Evolutionary conservation across 1,284 basidiomycete species (phyloP).

Genomic region (Meira nashicola): DNA sequence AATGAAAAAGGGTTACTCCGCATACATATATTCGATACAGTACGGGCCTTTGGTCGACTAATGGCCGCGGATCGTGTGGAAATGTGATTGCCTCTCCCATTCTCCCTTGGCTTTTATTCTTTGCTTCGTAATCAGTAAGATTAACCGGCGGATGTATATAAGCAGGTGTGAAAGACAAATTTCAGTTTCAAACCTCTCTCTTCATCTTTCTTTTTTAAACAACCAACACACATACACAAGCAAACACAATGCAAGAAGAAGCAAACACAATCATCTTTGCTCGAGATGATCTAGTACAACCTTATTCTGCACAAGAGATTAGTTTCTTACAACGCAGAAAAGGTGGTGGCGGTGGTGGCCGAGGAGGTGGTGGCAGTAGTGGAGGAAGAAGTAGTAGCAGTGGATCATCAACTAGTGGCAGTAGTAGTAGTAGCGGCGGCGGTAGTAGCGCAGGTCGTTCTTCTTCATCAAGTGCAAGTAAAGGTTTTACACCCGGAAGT

Average conservation of each 20-base stretch:
- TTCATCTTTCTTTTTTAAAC: not conserved
- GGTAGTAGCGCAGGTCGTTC: constrained; percentile 4
- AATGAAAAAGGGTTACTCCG: too few species aligned
- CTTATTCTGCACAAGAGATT: not conserved
- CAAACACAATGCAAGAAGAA: not conserved
- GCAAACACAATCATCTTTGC: not conserved
- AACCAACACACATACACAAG: not conserved
- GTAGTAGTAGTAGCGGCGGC: not conserved
- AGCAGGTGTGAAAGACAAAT: too few species aligned
- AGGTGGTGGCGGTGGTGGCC: constrained; percentile 10
- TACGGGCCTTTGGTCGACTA: too few species aligned
- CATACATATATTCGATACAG: too few species aligned
- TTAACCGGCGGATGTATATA: too few species aligned
- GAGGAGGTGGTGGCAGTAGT: constrained; percentile 1
- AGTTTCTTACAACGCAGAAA: not conserved
- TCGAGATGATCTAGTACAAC: constrained; percentile 1
- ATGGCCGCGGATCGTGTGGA: too few species aligned
- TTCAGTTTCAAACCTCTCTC: too few species aligned
- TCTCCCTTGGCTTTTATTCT: too few species aligned
- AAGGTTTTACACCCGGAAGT: constrained; percentile 13
- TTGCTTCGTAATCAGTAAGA: too few species aligned
- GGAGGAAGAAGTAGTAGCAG: constrained; percentile 4
- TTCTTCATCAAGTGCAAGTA: not conserved
- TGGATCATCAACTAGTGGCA: not conserved
- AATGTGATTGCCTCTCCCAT: too few species aligned